Base-by-base conservation (phyloP, 2,329 filamentous ascomycete genomes). In the Seiridium cupressi region DNA sequence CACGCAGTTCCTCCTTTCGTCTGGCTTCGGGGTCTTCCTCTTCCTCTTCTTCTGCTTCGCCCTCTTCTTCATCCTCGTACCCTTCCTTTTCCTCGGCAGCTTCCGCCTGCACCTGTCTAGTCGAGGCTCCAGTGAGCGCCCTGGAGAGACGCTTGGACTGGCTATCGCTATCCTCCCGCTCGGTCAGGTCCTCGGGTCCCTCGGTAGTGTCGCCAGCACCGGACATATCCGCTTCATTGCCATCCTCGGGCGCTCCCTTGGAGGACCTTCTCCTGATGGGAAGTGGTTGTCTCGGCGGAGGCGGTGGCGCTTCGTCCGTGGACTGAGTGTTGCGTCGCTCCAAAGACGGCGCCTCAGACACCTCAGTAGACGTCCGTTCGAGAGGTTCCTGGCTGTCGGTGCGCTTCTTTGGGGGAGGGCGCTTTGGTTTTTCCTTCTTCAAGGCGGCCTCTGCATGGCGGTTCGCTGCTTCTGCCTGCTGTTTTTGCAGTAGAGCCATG, bases 401-500 rank as follows among this genome's bases (percentile, higher is more conserved):
- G 34, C 81, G 81, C 76, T 88, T 89, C 80, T 95, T 94, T 70
- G 86, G 89, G 1, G 84, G 80, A 35, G 88, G 86, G 57, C 89
- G 87, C 78, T 93, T 96, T 9, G 91, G 88, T 76, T 96, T 97
- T 69, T 96, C 92, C 73, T 96, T 94, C 78, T 91, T 96, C 59
- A 88, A 82, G 26, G 83, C 82, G 13, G 89, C 86, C 44, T 95
- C 92, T 6, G 91, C 90, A 75, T 94, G 90, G 57, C 93, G 84
- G 63, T 89, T 84, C 4, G 93, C 92, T 72, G 95, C 92, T 71
- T 98, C 95, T 72, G 92, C 81, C 75, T 99, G 95, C 73, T 98
- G 93, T 72, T 91, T 94, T 74, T 99, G 95, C 13, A 99, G 81
- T 57, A 97, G 80, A 35, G 95, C 95, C 77, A 99, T 97, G 63